Conservation (phyloP, 179 eudicot genomes). For the Patellifolia procumbens region DNA sequence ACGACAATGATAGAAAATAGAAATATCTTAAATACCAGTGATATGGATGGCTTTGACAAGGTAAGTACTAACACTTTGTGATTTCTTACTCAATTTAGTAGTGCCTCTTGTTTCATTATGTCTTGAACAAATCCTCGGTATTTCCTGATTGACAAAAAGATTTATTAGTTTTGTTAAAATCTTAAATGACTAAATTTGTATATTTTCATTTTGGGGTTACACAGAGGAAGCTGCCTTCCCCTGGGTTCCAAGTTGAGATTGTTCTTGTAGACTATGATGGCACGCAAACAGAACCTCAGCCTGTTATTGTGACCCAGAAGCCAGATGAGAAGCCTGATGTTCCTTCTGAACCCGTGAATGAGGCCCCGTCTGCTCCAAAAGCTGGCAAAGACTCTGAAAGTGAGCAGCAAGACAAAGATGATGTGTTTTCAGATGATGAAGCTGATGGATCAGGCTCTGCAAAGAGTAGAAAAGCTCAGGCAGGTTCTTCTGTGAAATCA, state of each 20-base stretch:
- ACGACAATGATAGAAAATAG: constrained; percentile 83
- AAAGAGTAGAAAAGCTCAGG: constrained; percentile 37
- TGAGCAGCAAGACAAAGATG: constrained; percentile 54
- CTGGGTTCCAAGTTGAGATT: constrained; percentile 94
- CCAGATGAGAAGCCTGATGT: constrained; percentile 39
- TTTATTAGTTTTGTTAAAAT: too few species aligned
- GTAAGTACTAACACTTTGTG: constrained; percentile 32
- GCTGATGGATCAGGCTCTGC: constrained; percentile 54
- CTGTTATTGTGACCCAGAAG: constrained; percentile 42
- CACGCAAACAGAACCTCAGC: constrained; percentile 37
- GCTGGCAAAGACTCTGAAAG: constrained; percentile 39
- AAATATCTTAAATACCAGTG: constrained; percentile 59
- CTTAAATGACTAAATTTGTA: too few species aligned
- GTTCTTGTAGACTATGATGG: constrained; percentile 77
- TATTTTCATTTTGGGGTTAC: too few species aligned
- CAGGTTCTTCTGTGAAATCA: constrained; percentile 35
- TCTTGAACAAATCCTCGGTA: not conserved
- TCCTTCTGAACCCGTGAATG: constrained; percentile 36
- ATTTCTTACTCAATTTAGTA: not conserved
- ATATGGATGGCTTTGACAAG: constrained; percentile 95
- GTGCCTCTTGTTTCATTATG: not conserved
- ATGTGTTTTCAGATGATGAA: constrained; percentile 84
- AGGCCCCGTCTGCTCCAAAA: constrained; percentile 32
- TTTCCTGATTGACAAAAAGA: too few species aligned
- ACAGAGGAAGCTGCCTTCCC: constrained; percentile 97